phyloP scores from a whole-genome alignment of 352 stramenopile species.

The Globisporangium spinosum region DNA sequence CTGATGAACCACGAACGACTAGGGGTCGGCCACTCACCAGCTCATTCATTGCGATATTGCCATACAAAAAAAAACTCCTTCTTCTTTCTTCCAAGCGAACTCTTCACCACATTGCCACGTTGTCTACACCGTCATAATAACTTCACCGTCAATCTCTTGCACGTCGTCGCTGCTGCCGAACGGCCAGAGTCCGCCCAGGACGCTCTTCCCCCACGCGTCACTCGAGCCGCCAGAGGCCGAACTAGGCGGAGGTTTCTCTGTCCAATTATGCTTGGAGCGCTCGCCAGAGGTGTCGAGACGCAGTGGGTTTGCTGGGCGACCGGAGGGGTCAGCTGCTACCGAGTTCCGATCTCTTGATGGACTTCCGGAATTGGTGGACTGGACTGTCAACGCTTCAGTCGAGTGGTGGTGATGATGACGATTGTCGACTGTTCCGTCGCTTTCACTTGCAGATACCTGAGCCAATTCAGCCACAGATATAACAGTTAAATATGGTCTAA shows the following conservation, averaged over 20 bases:
- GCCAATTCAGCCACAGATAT: neutral
- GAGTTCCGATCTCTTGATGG: conserved; percentile 6
- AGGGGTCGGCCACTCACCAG: neutral
- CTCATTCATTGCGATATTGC: neutral
- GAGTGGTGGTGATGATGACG: neutral
- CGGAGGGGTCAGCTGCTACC: neutral
- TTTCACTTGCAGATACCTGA: neutral
- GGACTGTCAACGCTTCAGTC: neutral
- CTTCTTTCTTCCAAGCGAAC: neutral
- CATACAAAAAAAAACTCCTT: neutral
- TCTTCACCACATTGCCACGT: conserved; percentile 11
- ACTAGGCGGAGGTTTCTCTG: conserved; percentile 22
- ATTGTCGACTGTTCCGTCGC: neutral
- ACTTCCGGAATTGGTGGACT: neutral
- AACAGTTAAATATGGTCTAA: neutral
- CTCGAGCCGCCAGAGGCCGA: conserved; percentile 4
- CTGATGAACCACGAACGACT: conserved; percentile 1
- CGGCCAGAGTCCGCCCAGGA: conserved; percentile 42
- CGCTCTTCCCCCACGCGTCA: conserved; percentile 44
- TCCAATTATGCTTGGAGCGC: conserved; percentile 21
- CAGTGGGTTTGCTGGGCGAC: conserved; percentile 9
- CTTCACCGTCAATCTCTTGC: conserved; percentile 53
- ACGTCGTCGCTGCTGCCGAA: conserved; percentile 32
- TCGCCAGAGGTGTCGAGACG: conserved; percentile 2
- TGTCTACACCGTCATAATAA: conserved; percentile 81